Conservation (phyloP, 2,329 filamentous ascomycete genomes). For the Aureobasidium melanogenum region DNA sequence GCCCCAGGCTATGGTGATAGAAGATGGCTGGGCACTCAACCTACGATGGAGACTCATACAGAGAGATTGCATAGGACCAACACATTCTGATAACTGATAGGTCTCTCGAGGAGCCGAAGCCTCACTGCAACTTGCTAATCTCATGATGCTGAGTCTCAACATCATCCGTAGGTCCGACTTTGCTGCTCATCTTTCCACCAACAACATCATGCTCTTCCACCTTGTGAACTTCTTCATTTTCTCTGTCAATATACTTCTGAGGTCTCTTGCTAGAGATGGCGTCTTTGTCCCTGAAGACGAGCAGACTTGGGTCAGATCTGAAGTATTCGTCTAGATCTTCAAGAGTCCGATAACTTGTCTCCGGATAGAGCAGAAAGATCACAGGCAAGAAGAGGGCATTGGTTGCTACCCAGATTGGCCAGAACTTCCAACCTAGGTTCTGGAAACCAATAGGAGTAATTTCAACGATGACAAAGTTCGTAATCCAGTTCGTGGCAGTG, state of each 20-base stretch:
- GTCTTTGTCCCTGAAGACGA: constrained; percentile 41
- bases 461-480: constrained; percentile 29
- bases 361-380: constrained; percentile 32
- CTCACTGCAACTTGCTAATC: not conserved
- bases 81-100: too few species aligned
- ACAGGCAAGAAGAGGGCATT: constrained; percentile 36
- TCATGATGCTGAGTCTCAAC: not conserved
- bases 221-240: constrained; percentile 27
- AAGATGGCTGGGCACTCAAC: too few species aligned
- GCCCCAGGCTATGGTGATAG: too few species aligned
- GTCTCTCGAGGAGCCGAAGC: too few species aligned
- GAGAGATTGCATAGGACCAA: too few species aligned
- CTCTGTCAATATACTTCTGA: constrained; percentile 39
- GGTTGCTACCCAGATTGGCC: constrained; percentile 20
- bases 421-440: constrained; percentile 21
- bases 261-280: constrained; percentile 31
- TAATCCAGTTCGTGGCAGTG: constrained; percentile 45
- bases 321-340: constrained; percentile 24
- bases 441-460: constrained; percentile 38
- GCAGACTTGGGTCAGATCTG: constrained; percentile 23
- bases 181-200: not conserved
- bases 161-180: not conserved
- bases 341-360: constrained; percentile 21
- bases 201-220: not conserved
- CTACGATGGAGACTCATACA: too few species aligned